Conservation (phyloP, 805 yeast genomes). For the Metschnikowia arizonensis region DNA sequence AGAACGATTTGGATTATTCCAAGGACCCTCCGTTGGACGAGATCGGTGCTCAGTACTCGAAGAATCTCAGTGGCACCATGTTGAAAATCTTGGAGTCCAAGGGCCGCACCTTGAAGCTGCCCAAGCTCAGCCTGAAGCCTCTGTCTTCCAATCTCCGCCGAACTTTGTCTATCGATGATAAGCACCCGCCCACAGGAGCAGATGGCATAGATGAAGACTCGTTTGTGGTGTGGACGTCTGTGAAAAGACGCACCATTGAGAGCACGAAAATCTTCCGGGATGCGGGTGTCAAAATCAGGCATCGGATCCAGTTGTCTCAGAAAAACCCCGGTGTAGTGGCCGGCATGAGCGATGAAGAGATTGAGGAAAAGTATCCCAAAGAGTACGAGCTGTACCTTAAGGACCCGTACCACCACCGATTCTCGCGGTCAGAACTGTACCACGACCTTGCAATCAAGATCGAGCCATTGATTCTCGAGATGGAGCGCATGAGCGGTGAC, state of each 20-base stretch:
- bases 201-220: slow-evolving; percentile 59
- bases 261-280: slow-evolving; percentile 68
- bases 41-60: slow-evolving; percentile 68
- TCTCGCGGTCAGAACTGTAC: slow-evolving; percentile 88
- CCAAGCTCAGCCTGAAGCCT: background rate
- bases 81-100: slow-evolving; percentile 31
- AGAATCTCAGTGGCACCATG: slow-evolving; percentile 57
- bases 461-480: slow-evolving; percentile 88
- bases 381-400: slow-evolving; percentile 61
- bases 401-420: slow-evolving; percentile 93
- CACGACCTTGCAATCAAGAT: slow-evolving; percentile 93
- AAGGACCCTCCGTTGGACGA: slow-evolving; percentile 79
- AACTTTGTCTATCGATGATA: slow-evolving; percentile 32
- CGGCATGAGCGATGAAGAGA: slow-evolving; percentile 57
- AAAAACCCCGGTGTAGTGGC: slow-evolving; percentile 87
- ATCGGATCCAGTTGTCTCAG: slow-evolving; percentile 80
- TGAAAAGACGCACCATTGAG: slow-evolving; percentile 76
- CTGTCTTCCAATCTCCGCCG: slow-evolving; percentile 8
- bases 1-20: slow-evolving; percentile 53
- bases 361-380: slow-evolving; percentile 56
- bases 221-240: slow-evolving; percentile 92
- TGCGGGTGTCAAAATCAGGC: slow-evolving; percentile 60
- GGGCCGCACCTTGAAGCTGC: slow-evolving; percentile 24
- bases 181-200: slow-evolving; percentile 44
- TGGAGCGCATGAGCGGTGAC: slow-evolving; percentile 89